Percentiles rank a stretch among this genome's conserved stretches.
Conservation (phyloP, 225 moss, liverwort and hornwort genomes). For the Thuidium tamariscinum region DNA sequence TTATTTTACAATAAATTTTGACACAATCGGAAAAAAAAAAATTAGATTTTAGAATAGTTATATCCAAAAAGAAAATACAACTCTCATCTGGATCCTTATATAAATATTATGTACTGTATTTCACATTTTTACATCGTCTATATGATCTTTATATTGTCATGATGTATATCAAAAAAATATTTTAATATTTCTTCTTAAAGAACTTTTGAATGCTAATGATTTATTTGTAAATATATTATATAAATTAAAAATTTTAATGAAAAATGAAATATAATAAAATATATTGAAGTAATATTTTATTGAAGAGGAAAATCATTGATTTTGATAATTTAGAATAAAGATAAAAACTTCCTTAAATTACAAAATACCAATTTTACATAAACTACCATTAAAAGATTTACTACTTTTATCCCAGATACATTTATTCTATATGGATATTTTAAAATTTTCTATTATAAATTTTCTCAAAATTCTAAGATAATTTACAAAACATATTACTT, state of each 20-base stretch:
- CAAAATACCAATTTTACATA: too few species aligned
- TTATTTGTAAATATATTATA: background rate
- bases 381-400: background rate
- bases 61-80: background rate
- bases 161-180: background rate
- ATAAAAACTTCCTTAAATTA: too few species aligned
- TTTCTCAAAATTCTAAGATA: background rate
- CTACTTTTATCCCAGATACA: background rate
- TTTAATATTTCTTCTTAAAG: background rate
- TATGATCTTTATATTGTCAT: background rate
- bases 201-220: background rate
- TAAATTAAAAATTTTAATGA: too few species aligned
- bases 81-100: rapidly evolving
- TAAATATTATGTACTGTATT: background rate
- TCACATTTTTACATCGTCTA: background rate
- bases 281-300: background rate
- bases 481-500: background rate
- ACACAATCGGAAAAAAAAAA: background rate
- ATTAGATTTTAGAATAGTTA: background rate
- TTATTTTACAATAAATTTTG: background rate
- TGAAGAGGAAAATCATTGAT: too few species aligned
- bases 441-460: too few species aligned
- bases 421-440: background rate
- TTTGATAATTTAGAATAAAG: background rate
- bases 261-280: background rate